Evolutionary conservation across 108 stramenopile species (phyloP).

Genomic region (Cylindrotheca closterium): DNA sequence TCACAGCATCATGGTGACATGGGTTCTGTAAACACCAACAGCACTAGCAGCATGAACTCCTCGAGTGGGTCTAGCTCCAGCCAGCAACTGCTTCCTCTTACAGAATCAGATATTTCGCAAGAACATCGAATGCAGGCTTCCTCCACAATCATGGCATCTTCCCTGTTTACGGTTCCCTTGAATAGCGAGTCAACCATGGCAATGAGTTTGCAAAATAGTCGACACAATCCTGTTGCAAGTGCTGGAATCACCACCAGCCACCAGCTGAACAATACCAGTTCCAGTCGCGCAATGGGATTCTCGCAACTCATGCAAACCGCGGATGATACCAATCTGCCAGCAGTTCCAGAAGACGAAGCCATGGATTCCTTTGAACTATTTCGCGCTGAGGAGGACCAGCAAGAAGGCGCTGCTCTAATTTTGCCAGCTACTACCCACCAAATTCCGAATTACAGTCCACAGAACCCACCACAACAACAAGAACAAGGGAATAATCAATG

Average conservation of each 20-base stretch:
- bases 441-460: background rate
- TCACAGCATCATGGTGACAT: too few species aligned
- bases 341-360: slow-evolving; percentile 13
- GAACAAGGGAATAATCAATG: too few species aligned
- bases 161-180: background rate
- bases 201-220: background rate
- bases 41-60: too few species aligned
- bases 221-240: background rate
- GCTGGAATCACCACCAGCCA: slow-evolving; percentile 6
- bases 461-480: background rate
- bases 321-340: slow-evolving; percentile 27
- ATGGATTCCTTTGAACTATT: slow-evolving; percentile 12
- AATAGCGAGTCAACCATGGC: background rate
- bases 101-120: too few species aligned
- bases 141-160: background rate
- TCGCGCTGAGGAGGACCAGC: background rate
- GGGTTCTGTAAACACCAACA: too few species aligned
- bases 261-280: too few species aligned
- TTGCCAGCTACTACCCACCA: slow-evolving; percentile 2
- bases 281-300: too few species aligned
- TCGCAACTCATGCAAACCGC: slow-evolving; percentile 51
- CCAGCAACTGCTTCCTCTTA: too few species aligned
- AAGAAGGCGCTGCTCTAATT: background rate
- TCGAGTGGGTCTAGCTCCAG: too few species aligned
- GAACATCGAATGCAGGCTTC: too few species aligned